Percentiles rank a stretch among this genome's conserved stretches.
Conservation (phyloP, 2,329 filamentous ascomycete genomes). For the Penicillium sclerotiorum region DNA sequence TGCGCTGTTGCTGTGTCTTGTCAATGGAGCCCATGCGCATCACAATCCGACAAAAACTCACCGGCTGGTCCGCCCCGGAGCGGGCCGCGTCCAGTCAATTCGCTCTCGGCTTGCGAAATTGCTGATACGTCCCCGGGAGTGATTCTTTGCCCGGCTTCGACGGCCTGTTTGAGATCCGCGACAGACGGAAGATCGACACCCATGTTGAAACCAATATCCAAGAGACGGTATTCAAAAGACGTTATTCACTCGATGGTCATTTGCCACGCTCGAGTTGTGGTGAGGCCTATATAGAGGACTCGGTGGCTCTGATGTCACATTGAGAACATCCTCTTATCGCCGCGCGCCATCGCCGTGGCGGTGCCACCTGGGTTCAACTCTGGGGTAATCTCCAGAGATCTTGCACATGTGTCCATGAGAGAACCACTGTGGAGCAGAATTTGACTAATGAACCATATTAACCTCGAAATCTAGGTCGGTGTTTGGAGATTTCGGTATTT, state of each 20-base stretch:
- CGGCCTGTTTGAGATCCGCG: slow-evolving; percentile 34
- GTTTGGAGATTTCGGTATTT: background rate
- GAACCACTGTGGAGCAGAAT: background rate
- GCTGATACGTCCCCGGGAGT: slow-evolving; percentile 35
- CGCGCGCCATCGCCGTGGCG: slow-evolving; percentile 22
- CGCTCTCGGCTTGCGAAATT: slow-evolving; percentile 36
- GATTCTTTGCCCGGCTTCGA: slow-evolving; percentile 35
- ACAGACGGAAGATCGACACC: slow-evolving; percentile 33
- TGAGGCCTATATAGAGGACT: slow-evolving; percentile 12
- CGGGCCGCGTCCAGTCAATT: slow-evolving; percentile 34
- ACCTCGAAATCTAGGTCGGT: background rate
- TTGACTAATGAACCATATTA: background rate
- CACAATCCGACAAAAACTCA: slow-evolving; percentile 10
- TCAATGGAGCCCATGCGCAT: background rate
- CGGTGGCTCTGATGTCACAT: slow-evolving; percentile 28
- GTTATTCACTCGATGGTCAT: background rate
- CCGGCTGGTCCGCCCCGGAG: slow-evolving; percentile 37
- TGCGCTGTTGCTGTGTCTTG: slow-evolving; percentile 34
- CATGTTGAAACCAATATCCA: slow-evolving; percentile 9
- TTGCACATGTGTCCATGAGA: background rate
- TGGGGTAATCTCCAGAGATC: background rate
- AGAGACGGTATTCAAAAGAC: too few species aligned
- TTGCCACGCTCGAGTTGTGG: background rate
- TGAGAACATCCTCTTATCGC: slow-evolving; percentile 26
- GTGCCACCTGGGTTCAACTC: too few species aligned